These are phyloP conservation scores for Exophiala spinifera DNA, from an alignment of 2,329 filamentous ascomycete species.

Conservation along the genomic window DNA sequence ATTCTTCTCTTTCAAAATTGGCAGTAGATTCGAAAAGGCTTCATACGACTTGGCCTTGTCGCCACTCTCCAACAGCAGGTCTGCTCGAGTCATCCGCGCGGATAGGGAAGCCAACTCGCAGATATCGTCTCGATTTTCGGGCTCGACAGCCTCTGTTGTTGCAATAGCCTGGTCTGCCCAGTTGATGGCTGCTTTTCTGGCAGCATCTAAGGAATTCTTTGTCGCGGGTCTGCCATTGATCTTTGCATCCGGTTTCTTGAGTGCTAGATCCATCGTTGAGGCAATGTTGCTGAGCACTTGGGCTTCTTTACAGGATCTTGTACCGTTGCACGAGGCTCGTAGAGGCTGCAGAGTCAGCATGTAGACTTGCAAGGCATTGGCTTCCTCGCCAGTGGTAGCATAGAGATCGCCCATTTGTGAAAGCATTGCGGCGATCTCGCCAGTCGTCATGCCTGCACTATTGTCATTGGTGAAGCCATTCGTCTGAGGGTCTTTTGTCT, in stretches of 20 bases:
- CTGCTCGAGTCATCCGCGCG: slow-evolving; percentile 26
- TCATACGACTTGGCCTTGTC: slow-evolving; percentile 24
- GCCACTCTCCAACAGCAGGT: slow-evolving; percentile 25
- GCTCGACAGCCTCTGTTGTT: slow-evolving; percentile 21
- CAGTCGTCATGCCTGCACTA: slow-evolving; percentile 38
- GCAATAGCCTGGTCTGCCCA: slow-evolving; percentile 29
- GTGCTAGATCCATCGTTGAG: slow-evolving; percentile 25
- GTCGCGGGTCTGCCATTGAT: slow-evolving; percentile 29
- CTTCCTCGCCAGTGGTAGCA: slow-evolving; percentile 27
- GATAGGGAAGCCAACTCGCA: slow-evolving; percentile 24
- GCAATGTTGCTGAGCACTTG: slow-evolving; percentile 29
- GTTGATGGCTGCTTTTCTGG: slow-evolving; percentile 21
- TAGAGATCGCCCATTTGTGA: slow-evolving; percentile 29
- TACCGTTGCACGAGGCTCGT: slow-evolving; percentile 26
- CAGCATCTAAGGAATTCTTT: slow-evolving; percentile 22
- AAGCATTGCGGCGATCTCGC: slow-evolving; percentile 37
- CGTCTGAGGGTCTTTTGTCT: slow-evolving; percentile 64
- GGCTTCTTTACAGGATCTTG: slow-evolving; percentile 26
- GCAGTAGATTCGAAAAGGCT: slow-evolving; percentile 23
- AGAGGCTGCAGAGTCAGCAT: slow-evolving; percentile 29
- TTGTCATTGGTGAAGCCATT: slow-evolving; percentile 54
- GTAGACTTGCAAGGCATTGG: slow-evolving; percentile 28
- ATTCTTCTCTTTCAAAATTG: slow-evolving; percentile 24
- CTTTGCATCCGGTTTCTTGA: slow-evolving; percentile 27
- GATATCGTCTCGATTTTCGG: slow-evolving; percentile 26